Evolutionary conservation across 176 grass and related monocot genomes (phyloP).

Genomic region (Zea luxurians): DNA sequence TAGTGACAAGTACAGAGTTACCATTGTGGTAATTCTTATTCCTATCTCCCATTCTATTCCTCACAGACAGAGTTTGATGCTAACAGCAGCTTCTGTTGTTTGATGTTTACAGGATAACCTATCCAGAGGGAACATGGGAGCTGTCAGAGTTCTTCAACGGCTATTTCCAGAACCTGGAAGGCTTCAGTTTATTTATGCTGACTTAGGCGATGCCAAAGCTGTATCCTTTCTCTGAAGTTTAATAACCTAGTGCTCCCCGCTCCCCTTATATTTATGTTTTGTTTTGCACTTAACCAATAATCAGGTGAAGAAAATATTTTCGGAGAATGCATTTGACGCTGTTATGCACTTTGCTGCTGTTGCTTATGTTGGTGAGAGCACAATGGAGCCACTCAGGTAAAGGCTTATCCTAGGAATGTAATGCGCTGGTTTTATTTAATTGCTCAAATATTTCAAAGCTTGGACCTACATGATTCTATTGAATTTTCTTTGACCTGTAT

Average conservation of each 20-base stretch:
- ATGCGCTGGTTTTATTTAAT: neutral
- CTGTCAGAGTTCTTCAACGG: slow-evolving; percentile 69
- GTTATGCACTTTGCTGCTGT: slow-evolving; percentile 99
- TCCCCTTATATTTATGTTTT: neutral
- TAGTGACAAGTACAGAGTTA: slow-evolving; percentile 82
- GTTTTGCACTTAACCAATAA: slow-evolving; percentile 54
- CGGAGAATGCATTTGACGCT: slow-evolving; percentile 90
- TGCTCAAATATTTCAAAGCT: slow-evolving; percentile 16
- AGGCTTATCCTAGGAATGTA: neutral
- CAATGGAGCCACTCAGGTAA: slow-evolving; percentile 94
- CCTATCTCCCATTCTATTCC: neutral
- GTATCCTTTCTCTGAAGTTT: slow-evolving; percentile 62
- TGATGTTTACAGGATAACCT: slow-evolving; percentile 81
- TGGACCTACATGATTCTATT: neutral
- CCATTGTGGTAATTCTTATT: slow-evolving; percentile 88
- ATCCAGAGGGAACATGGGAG: slow-evolving; percentile 94
- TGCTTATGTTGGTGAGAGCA: slow-evolving; percentile 98
- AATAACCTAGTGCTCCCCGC: neutral
- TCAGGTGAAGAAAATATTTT: slow-evolving; percentile 92
- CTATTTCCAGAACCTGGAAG: slow-evolving; percentile 84
- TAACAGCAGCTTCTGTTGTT: slow-evolving; percentile 8
- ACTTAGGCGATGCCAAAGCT: slow-evolving; percentile 82
- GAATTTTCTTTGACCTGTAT: slow-evolving; percentile 11
- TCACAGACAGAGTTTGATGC: neutral
- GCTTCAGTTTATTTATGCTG: slow-evolving; percentile 97